Evolutionary conservation across 1,284 basidiomycete genomes (phyloP).

Genomic region (Termitomyces sp.): DNA sequence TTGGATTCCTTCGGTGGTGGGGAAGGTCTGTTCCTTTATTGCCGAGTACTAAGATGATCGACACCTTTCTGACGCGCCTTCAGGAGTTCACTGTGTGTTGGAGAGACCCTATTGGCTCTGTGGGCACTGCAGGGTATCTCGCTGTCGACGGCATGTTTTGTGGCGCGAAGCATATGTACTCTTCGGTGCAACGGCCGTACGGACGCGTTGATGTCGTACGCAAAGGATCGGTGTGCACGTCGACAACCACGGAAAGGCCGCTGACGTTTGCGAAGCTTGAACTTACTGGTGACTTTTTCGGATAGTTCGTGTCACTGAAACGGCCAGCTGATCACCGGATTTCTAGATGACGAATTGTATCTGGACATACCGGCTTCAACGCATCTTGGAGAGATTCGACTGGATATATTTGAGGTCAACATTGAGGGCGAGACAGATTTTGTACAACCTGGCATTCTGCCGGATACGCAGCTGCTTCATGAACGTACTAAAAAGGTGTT

Average conservation of each 20-base stretch:
- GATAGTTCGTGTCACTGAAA: neutral
- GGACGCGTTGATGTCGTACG: conserved; percentile 1
- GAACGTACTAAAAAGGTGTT: conserved; percentile 8
- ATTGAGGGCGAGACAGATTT: neutral
- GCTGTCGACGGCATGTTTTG: conserved; percentile 6
- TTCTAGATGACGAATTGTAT: conserved; percentile 6
- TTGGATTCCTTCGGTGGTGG: conserved; percentile 5
- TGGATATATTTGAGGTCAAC: conserved; percentile 8
- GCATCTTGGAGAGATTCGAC: conserved; percentile 4
- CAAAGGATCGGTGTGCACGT: conserved; percentile 3
- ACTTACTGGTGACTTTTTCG: neutral
- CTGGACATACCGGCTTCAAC: conserved; percentile 3
- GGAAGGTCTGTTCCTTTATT: neutral
- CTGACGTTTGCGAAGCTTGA: conserved; percentile 1
- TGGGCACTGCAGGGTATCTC: conserved; percentile 5
- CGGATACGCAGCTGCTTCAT: conserved; percentile 7
- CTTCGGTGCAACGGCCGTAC: neutral
- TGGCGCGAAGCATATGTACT: conserved; percentile 9
- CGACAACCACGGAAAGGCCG: conserved; percentile 1
- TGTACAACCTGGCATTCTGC: conserved; percentile 3
- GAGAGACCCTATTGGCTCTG: conserved; percentile 3
- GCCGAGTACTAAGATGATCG: neutral
- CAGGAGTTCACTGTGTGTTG: conserved; percentile 10
- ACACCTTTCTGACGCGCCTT: neutral
- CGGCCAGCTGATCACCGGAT: neutral